Evolutionary conservation across 179 eudicot genomes (phyloP).

Genomic region (Pouteria campechiana): DNA sequence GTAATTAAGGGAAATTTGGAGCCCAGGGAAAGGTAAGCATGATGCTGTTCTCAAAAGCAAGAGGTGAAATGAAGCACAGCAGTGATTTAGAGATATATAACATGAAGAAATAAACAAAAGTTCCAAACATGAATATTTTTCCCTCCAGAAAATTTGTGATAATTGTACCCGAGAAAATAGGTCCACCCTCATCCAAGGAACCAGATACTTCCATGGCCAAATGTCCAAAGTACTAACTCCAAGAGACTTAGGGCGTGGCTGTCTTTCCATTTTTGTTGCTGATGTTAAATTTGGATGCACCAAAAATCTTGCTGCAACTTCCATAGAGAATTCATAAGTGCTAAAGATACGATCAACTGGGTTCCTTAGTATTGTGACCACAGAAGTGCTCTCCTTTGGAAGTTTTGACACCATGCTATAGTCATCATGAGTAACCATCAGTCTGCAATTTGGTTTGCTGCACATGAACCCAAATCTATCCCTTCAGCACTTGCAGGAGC

Average conservation of each 20-base stretch:
- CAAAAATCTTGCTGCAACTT: conserved; percentile 92
- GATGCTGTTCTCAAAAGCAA: no score
- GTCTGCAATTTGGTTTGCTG: conserved; percentile 69
- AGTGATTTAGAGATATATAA: no score
- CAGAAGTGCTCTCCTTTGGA: conserved; percentile 63
- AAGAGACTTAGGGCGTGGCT: conserved; percentile 37
- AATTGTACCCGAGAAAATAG: conserved; percentile 87
- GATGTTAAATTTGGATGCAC: conserved; percentile 88
- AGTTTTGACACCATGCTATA: conserved; percentile 84
- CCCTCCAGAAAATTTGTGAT: no score
- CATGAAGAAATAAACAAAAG: no score
- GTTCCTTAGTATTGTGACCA: conserved; percentile 80
- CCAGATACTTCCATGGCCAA: conserved; percentile 99
- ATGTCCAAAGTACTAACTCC: conserved; percentile 80
- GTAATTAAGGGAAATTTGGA: no score
- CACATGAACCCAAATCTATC: no score
- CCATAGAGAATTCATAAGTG: conserved; percentile 86
- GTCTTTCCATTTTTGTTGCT: conserved; percentile 37
- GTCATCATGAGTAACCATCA: conserved; percentile 85
- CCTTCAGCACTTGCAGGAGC: no score
- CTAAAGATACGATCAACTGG: conserved; percentile 96
- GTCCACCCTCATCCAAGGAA: conserved; percentile 99
- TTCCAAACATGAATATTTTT: no score
- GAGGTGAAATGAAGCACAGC: no score
- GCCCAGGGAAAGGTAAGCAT: no score